These are phyloP conservation scores for Brettanomyces custersianus DNA, from an alignment of 805 yeast species.

Conservation along the genomic window DNA sequence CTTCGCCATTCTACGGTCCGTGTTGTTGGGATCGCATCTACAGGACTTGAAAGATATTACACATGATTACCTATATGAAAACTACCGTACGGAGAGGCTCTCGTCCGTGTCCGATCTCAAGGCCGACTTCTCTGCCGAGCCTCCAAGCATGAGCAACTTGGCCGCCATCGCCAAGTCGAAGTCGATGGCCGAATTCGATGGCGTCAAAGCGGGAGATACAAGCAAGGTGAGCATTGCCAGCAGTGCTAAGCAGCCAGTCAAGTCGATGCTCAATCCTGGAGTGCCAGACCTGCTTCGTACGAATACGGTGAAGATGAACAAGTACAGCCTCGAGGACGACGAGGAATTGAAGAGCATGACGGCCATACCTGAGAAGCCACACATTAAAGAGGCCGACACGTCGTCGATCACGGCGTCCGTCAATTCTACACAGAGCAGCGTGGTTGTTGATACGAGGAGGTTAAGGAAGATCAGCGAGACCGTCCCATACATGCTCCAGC, in stretches of 20 bases:
- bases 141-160: constrained; percentile 56
- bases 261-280: constrained; percentile 8
- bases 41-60: constrained; percentile 60
- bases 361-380: constrained; percentile 7
- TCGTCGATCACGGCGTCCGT: neutral
- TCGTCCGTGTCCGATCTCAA: constrained; percentile 41
- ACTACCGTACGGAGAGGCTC: constrained; percentile 56
- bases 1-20: constrained; percentile 45
- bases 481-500: constrained; percentile 75
- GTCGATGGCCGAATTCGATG: constrained; percentile 17
- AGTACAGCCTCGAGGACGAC: constrained; percentile 17
- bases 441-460: constrained; percentile 42
- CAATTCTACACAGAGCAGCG: constrained; percentile 3
- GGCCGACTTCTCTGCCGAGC: constrained; percentile 22
- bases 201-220: neutral
- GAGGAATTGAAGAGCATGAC: constrained; percentile 16
- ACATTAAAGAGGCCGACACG: constrained; percentile 4
- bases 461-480: constrained; percentile 74
- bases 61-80: constrained; percentile 55
- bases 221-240: constrained; percentile 7
- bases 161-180: constrained; percentile 39
- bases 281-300: constrained; percentile 14
- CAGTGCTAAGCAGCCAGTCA: constrained; percentile 1
- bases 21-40: constrained; percentile 49
- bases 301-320: constrained; percentile 5